Evolutionary conservation across 2,329 filamentous ascomycete genomes (phyloP).

Genomic region (Calonectria crousiana): DNA sequence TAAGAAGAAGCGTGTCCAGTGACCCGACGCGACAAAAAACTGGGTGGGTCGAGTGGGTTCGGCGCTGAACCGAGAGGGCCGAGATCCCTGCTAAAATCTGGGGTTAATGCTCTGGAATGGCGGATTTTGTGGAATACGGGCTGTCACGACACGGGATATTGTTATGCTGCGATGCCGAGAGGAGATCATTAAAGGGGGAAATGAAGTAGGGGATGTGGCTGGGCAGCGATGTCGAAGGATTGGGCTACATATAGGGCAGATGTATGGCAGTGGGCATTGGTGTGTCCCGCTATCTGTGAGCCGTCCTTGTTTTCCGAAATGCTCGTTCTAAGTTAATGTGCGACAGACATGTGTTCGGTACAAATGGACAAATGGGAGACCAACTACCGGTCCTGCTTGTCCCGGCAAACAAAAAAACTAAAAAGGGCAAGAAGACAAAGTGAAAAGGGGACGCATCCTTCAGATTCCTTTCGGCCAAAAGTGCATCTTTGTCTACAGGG

Average conservation of each 20-base stretch:
- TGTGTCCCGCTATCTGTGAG: background rate
- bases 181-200: background rate
- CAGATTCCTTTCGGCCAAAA: background rate
- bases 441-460: background rate
- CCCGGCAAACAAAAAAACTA: background rate
- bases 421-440: background rate
- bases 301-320: background rate
- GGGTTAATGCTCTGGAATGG: constrained; percentile 19
- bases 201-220: background rate
- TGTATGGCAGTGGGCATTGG: background rate
- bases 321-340: background rate
- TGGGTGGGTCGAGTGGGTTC: constrained; percentile 18
- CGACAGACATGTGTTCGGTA: constrained; percentile 8
- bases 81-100: constrained; percentile 29
- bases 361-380: background rate
- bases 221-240: constrained; percentile 1
- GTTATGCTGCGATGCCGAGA: constrained; percentile 8
- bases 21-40: constrained; percentile 24
- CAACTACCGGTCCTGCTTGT: constrained; percentile 9
- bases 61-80: constrained; percentile 18
- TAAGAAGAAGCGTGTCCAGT: constrained; percentile 25
- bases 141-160: background rate
- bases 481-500: background rate
- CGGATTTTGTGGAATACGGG: constrained; percentile 19
- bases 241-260: background rate